These are phyloP conservation scores for Huntiella moniliformis DNA, from an alignment of 2,329 filamentous ascomycete genomes.

Conservation along the genomic window DNA sequence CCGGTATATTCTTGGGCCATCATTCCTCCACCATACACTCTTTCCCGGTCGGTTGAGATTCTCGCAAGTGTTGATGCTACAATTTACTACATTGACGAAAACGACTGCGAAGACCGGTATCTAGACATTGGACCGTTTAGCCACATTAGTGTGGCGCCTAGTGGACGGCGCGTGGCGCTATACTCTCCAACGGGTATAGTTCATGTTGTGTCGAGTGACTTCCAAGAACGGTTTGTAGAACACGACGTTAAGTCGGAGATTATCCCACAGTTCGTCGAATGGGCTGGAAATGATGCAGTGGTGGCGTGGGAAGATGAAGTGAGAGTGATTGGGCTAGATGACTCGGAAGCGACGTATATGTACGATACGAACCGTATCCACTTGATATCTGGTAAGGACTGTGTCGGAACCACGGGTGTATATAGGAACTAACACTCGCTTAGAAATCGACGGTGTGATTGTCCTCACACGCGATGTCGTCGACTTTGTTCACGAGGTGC, in stretches of 20 bases:
- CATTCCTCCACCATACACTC: constrained; percentile 69
- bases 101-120: constrained; percentile 77
- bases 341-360: constrained; percentile 57
- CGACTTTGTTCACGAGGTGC: constrained; percentile 91
- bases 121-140: constrained; percentile 84
- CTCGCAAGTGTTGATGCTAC: constrained; percentile 71
- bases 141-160: constrained; percentile 78
- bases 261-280: constrained; percentile 70
- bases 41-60: constrained; percentile 85
- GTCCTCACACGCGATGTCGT: constrained; percentile 86
- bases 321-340: constrained; percentile 74
- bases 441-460: constrained; percentile 65
- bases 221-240: constrained; percentile 79
- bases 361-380: constrained; percentile 85
- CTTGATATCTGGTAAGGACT: constrained; percentile 54
- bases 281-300: constrained; percentile 91
- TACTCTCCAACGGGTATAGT: constrained; percentile 72
- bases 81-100: constrained; percentile 69
- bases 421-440: not conserved
- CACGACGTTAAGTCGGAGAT: constrained; percentile 78
- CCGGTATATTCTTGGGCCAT: constrained; percentile 76
- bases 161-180: constrained; percentile 71
- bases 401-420: constrained; percentile 9
- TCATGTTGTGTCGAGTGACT: constrained; percentile 89
- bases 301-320: constrained; percentile 97